Base-by-base conservation (phyloP, 805 yeast genomes). In the Lipomyces yamadae region DNA sequence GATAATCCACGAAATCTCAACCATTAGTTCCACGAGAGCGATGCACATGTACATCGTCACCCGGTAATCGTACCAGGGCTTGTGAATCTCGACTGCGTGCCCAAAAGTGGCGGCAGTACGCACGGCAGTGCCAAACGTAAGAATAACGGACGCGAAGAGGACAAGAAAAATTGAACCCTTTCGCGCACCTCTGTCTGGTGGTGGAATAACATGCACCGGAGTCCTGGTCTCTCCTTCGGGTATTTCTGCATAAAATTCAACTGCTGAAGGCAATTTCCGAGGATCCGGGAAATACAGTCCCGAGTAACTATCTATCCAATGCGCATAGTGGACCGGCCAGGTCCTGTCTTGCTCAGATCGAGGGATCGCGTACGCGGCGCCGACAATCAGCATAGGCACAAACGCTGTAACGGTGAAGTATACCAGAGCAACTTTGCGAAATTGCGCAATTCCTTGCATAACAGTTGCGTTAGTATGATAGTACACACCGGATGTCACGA, bases 321-420 rank as follows among this genome's bases (percentile, higher is more conserved):
- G 48, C 55, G 55, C 55, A n/a, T 52, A 52, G 55, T 52, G 55
- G 8, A 29, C 34, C 32, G 55, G 55, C 55, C 55, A 52, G 13
- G 35, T 52, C 55, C 10, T n/a, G 55, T 52, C 55, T 52, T 29
- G 15, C 30, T 52, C 34, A 29, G 55, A 52, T 34, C 18, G 55
- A n/a, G 55, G 55, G n/a, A 52, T 52, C 33, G n/a, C n/a, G 35
- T 52, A 52, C n/a, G 55, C 55, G 34, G 55, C 55, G 32, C 33
- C 32, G 15, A 52, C n/a, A 6, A 52, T 52, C 6, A 10, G 55
- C 8, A 24, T 42, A 2, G 48, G 48, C 29, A 42, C 0, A 24
- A 52, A 52, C 7, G 55, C 55, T 32, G 55, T 3, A 32, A 52
- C 11, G 34, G 24, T 24, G 32, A 52, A 52, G 32, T 52, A 52